These are phyloP conservation scores for Nadsonia starkeyi-henricii DNA, from an alignment of 1,139 yeast genomes.

Conservation along the genomic window DNA sequence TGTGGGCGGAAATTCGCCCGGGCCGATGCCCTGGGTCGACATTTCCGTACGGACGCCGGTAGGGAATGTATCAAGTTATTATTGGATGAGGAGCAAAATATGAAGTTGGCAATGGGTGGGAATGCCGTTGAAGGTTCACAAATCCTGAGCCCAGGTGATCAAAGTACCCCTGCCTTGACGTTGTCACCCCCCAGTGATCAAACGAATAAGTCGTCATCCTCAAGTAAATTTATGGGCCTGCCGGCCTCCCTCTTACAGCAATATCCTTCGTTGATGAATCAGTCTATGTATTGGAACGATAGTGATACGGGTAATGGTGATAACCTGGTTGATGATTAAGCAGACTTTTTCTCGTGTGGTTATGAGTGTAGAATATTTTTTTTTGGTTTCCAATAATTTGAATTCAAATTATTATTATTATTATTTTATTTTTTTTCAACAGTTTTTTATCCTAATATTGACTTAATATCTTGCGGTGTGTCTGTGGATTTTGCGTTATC, in stretches of 20 bases:
- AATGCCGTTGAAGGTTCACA: not conserved
- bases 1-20: slow-evolving; percentile 90
- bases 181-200: slow-evolving; percentile 12
- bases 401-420: no score
- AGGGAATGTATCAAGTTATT: slow-evolving; percentile 64
- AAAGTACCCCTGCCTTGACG: slow-evolving; percentile 13
- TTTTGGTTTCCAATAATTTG: not conserved
- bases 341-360: no score
- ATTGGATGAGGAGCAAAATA: slow-evolving; percentile 47
- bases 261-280: slow-evolving; percentile 13
- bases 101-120: slow-evolving; percentile 11
- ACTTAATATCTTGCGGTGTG: no score
- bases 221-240: slow-evolving; percentile 5
- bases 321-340: slow-evolving; percentile 7
- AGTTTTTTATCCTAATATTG: no score
- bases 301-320: slow-evolving; percentile 5
- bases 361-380: not conserved
- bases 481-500: no score
- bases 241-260: slow-evolving; percentile 15
- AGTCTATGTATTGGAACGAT: slow-evolving; percentile 7
- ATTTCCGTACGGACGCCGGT: slow-evolving; percentile 90
- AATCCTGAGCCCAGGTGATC: slow-evolving; percentile 8
- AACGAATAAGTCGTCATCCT: not conserved
- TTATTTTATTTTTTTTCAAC: no score
- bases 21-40: slow-evolving; percentile 89